Evolutionary conservation across 768 basidiomycete genomes (phyloP).

Genomic region (Tulasnella sp.): DNA sequence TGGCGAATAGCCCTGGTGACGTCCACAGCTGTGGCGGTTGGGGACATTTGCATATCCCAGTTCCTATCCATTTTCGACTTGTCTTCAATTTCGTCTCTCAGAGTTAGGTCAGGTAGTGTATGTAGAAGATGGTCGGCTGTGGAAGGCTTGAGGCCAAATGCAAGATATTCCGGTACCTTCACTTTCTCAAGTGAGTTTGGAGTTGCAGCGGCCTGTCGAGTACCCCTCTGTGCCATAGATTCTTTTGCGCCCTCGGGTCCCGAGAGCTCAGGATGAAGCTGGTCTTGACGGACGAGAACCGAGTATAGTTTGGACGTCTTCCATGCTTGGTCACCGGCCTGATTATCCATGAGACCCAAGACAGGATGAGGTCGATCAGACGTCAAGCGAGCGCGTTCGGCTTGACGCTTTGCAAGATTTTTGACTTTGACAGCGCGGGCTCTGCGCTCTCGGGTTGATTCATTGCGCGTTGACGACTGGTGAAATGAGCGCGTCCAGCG

Average conservation of each 20-base stretch:
- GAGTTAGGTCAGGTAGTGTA: not conserved
- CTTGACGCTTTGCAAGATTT: slow-evolving; percentile 6
- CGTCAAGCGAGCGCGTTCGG: not conserved
- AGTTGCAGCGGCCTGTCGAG: not conserved
- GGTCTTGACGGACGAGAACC: not conserved
- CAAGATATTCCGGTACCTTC: not conserved
- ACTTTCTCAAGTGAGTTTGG: not conserved
- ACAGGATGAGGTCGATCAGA: slow-evolving; percentile 6
- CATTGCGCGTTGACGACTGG: not conserved
- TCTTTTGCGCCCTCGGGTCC: not conserved
- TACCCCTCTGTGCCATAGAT: not conserved
- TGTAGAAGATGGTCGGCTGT: slow-evolving; percentile 4
- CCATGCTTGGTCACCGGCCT: slow-evolving; percentile 4
- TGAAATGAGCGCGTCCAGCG: slow-evolving; percentile 11
- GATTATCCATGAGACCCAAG: not conserved
- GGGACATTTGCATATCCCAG: too few species aligned
- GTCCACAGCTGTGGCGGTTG: too few species aligned
- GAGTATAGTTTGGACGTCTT: slow-evolving; percentile 10
- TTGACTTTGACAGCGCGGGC: slow-evolving; percentile 5
- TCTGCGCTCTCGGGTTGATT: slow-evolving; percentile 1
- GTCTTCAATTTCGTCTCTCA: slow-evolving; percentile 7
- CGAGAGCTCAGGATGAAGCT: not conserved
- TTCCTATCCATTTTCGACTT: too few species aligned
- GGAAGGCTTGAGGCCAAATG: not conserved
- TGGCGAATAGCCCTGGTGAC: too few species aligned